Percentiles rank a stretch among this genome's conserved stretches.
Evolutionary conservation across 2,329 filamentous ascomycete genomes (phyloP).

Genomic region (Sporothrix pallida): DNA sequence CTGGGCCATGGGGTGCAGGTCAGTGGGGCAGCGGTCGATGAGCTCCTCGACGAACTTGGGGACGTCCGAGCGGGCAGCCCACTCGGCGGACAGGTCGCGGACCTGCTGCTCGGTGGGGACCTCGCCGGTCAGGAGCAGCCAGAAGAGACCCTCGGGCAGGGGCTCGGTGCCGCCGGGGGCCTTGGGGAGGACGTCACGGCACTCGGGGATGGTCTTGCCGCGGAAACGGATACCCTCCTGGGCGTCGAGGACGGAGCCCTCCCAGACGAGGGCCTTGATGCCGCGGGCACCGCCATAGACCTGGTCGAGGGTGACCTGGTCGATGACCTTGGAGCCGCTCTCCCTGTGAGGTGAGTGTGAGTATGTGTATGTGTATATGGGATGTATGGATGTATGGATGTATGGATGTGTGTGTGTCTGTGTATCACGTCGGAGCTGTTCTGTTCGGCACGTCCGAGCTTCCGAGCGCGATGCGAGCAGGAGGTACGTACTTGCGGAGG

Average conservation of each 20-base stretch:
- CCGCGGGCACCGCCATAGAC: slow-evolving; percentile 99
- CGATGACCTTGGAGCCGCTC: slow-evolving; percentile 91
- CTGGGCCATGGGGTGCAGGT: slow-evolving; percentile 99
- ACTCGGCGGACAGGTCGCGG: slow-evolving; percentile 95
- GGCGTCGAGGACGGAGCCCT: slow-evolving; percentile 95
- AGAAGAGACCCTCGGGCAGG: slow-evolving; percentile 99
- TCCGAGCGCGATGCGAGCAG: background rate
- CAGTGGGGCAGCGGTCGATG: slow-evolving; percentile 98
- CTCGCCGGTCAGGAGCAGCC: slow-evolving; percentile 97
- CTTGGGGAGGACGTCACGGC: slow-evolving; percentile 96
- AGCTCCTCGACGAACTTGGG: slow-evolving; percentile 99
- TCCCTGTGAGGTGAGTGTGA: slow-evolving; percentile 63
- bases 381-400: background rate
- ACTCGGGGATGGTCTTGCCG: slow-evolving; percentile 98
- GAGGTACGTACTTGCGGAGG: slow-evolving; percentile 83
- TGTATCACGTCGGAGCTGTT: background rate
- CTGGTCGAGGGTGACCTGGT: slow-evolving; percentile 98
- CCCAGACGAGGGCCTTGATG: slow-evolving; percentile 98
- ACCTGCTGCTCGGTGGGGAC: slow-evolving; percentile 98
- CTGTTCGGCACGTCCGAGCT: slow-evolving; percentile 1
- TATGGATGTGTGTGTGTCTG: background rate
- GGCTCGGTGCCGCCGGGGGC: slow-evolving; percentile 96
- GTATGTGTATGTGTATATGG: background rate
- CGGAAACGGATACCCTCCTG: slow-evolving; percentile 99
- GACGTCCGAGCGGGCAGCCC: slow-evolving; percentile 95